phyloP scores from a whole-genome alignment of 805 yeast species.

The Saccharomycodes ludwigii region DNA sequence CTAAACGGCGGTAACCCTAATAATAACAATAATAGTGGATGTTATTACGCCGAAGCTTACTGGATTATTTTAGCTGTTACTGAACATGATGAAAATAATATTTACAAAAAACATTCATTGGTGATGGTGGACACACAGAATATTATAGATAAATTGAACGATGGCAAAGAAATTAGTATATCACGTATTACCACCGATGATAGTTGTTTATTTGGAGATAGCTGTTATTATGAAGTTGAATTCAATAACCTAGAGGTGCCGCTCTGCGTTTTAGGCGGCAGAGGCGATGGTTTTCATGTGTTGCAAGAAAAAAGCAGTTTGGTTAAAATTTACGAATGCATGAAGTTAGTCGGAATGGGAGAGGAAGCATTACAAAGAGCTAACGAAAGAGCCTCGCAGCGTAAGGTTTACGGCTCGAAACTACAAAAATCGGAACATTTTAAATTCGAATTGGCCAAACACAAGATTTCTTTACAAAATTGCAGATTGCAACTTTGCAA shows the following conservation, averaged over 20 bases:
- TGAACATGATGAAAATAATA: slow-evolving; percentile 14
- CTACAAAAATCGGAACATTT: slow-evolving; percentile 40
- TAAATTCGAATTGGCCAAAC: slow-evolving; percentile 35
- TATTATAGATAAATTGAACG: slow-evolving; percentile 19
- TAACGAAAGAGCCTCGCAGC: slow-evolving; percentile 34
- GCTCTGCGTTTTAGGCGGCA: slow-evolving; percentile 24
- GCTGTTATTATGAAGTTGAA: slow-evolving; percentile 39
- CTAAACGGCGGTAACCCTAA: slow-evolving; percentile 34
- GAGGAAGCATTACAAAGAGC: slow-evolving; percentile 34
- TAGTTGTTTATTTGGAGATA: too few species aligned
- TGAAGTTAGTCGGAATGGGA: slow-evolving; percentile 51
- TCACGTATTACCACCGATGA: too few species aligned
- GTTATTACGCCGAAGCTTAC: slow-evolving; percentile 9
- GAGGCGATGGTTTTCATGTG: slow-evolving; percentile 51
- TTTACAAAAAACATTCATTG: slow-evolving; percentile 44
- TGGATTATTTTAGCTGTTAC: slow-evolving; percentile 23
- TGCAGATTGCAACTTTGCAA: slow-evolving; percentile 42
- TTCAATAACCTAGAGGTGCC: slow-evolving; percentile 39
- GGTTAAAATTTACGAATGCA: slow-evolving; percentile 61
- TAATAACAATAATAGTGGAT: slow-evolving; percentile 5
- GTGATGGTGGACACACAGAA: slow-evolving; percentile 35
- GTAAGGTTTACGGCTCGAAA: slow-evolving; percentile 40
- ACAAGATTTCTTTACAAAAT: slow-evolving; percentile 40
- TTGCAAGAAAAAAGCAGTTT: slow-evolving; percentile 57
- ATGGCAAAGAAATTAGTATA: slow-evolving; percentile 33